Percentiles rank a stretch among this genome's conserved stretches.
Evolutionary conservation across 1,284 basidiomycete species (phyloP).

Genomic region (Ceratobasidium sp.): DNA sequence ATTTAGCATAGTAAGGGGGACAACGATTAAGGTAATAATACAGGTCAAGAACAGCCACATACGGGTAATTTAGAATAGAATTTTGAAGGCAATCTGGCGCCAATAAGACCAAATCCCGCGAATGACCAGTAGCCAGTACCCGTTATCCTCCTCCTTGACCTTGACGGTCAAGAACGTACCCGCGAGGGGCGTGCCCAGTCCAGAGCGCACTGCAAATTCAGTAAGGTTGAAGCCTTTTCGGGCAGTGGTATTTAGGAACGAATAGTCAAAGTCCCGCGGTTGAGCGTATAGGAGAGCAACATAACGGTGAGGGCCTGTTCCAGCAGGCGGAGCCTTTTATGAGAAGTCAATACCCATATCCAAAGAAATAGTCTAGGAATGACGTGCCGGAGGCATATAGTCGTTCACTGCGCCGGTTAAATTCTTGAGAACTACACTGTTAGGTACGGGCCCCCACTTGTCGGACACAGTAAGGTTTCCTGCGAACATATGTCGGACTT

Average conservation of each 20-base stretch:
- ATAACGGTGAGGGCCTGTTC: conserved; percentile 30
- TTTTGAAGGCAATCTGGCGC: conserved; percentile 25
- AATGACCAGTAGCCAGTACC: conserved; percentile 18
- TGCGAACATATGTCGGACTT: conserved; percentile 33
- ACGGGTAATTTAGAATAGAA: neutral
- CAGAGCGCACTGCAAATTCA: conserved; percentile 21
- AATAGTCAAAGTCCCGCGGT: conserved; percentile 26
- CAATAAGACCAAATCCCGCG: conserved; percentile 15
- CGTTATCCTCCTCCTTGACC: conserved; percentile 19
- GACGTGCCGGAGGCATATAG: conserved; percentile 24
- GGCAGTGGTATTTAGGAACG: conserved; percentile 24
- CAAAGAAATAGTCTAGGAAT: too few species aligned
- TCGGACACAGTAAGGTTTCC: conserved; percentile 24
- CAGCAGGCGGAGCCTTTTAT: conserved; percentile 12
- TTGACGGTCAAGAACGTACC: conserved; percentile 38
- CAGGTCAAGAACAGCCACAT: neutral
- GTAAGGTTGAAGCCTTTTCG: conserved; percentile 24
- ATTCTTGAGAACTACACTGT: conserved; percentile 21
- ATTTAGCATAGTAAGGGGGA: conserved; percentile 2
- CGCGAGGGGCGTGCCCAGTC: conserved; percentile 37
- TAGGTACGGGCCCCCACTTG: conserved; percentile 2
- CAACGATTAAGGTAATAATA: neutral
- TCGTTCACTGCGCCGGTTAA: conserved; percentile 14
- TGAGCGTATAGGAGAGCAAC: conserved; percentile 34
- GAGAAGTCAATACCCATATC: neutral